phyloP scores from a whole-genome alignment of 176 grass and related monocot genomes.

The Typha latifolia region DNA sequence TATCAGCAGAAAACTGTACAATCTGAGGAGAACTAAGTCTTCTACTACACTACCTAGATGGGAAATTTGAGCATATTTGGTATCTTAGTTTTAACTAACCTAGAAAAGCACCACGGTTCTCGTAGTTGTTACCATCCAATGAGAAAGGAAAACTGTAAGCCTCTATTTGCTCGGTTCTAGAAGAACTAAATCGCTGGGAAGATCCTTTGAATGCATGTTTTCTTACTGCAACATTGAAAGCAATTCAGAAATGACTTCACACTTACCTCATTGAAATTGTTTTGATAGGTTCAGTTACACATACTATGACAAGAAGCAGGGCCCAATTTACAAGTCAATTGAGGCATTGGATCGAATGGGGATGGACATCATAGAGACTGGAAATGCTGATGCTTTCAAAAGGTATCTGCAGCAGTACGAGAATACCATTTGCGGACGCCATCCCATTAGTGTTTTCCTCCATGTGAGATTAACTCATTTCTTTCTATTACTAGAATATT shows the following conservation, averaged over 20 bases:
- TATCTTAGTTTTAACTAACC: no score
- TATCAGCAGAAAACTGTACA: no score
- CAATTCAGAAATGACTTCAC: background rate
- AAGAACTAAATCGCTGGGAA: no score
- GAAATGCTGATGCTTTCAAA: constrained; percentile 64
- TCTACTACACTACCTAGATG: no score
- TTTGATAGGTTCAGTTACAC: constrained; percentile 79
- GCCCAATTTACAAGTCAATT: constrained; percentile 80
- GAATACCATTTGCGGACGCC: constrained; percentile 92
- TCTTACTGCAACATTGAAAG: background rate
- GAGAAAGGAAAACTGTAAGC: no score
- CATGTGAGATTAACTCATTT: constrained; percentile 38
- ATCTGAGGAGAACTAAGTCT: no score
- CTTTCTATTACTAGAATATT: background rate
- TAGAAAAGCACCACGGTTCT: no score
- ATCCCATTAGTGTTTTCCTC: constrained; percentile 89
- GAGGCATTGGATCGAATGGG: constrained; percentile 81
- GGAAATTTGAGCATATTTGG: no score
- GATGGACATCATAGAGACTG: constrained; percentile 95
- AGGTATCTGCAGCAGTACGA: constrained; percentile 52
- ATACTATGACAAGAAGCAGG: constrained; percentile 74
- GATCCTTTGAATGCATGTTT: background rate
- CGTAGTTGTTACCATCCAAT: no score
- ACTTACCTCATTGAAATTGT: background rate
- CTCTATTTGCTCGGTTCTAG: no score